phyloP scores from a whole-genome alignment of 768 basidiomycete species.

The Trametes gibbosa region DNA sequence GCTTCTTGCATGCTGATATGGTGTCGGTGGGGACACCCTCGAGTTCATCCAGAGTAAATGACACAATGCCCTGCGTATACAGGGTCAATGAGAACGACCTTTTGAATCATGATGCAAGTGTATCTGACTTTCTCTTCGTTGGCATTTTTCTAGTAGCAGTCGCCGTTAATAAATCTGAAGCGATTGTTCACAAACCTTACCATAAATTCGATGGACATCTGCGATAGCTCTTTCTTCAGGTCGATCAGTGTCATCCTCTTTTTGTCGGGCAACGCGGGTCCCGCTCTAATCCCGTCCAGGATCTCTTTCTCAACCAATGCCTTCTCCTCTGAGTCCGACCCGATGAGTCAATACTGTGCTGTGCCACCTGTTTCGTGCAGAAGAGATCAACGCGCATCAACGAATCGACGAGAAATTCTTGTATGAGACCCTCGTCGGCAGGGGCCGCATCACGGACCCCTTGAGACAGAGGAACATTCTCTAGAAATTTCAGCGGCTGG shows the following conservation, averaged over 20 bases:
- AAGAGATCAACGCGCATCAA: conserved; percentile 83
- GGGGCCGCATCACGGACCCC: conserved; percentile 78
- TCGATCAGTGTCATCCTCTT: conserved; percentile 54
- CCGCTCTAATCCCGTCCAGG: conserved; percentile 76
- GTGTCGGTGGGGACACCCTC: conserved; percentile 80
- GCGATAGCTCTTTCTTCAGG: conserved; percentile 76
- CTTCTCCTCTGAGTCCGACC: conserved; percentile 62
- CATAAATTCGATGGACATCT: conserved; percentile 74
- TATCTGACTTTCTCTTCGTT: conserved; percentile 78
- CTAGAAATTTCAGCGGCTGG: conserved; percentile 73
- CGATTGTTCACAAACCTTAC: conserved; percentile 39
- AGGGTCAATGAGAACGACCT: neutral
- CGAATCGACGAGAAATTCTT: conserved; percentile 70
- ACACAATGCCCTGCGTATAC: conserved; percentile 47
- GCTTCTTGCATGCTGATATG: conserved; percentile 72
- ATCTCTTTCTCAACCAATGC: conserved; percentile 83
- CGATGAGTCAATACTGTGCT: conserved; percentile 57
- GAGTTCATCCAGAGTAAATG: conserved; percentile 70
- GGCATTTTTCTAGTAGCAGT: conserved; percentile 65
- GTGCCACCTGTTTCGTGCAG: conserved; percentile 64
- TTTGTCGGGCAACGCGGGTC: conserved; percentile 66
- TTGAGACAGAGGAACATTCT: conserved; percentile 74
- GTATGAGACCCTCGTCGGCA: conserved; percentile 61
- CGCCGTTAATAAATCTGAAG: neutral
- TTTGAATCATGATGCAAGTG: neutral